A percentile compares a stretch with the other conserved stretches of the same genome.
These are phyloP conservation scores for Vigna nakashimae DNA, from an alignment of 306 rosid species.

Conservation along the genomic window DNA sequence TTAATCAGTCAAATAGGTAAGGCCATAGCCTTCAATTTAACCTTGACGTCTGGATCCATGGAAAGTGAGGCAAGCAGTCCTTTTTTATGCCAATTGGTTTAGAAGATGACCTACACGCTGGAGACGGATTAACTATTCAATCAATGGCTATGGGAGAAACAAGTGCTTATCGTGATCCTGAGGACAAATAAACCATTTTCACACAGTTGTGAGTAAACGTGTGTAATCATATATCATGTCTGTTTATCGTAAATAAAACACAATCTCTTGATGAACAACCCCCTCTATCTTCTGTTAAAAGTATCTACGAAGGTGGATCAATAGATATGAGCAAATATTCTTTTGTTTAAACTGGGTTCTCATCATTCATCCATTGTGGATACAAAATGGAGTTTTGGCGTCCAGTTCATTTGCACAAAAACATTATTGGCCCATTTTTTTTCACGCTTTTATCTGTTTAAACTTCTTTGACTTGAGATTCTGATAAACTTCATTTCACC, in stretches of 20 bases:
- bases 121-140: conserved; percentile 32
- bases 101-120: conserved; percentile 33
- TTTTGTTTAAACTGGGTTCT: neutral
- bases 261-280: neutral
- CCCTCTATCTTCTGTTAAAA: conserved; percentile 38
- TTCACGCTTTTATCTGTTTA: neutral
- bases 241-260: conserved; percentile 30
- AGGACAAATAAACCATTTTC: conserved; percentile 10
- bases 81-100: neutral
- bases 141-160: conserved; percentile 20
- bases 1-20: conserved; percentile 58
- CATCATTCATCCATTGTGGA: conserved; percentile 4
- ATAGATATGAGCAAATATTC: conserved; percentile 1
- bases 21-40: conserved; percentile 32
- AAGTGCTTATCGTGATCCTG: conserved; percentile 29
- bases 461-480: neutral
- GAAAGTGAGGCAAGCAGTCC: conserved; percentile 20
- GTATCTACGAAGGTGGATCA: conserved; percentile 1
- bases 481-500: conserved; percentile 4
- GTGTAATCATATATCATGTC: conserved; percentile 24
- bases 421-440: neutral
- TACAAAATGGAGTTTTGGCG: conserved; percentile 6
- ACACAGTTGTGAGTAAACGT: conserved; percentile 27
- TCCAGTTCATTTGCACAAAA: neutral
- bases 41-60: conserved; percentile 32